Evolutionary conservation across 495 filamentous ascomycete species (phyloP), one percentile per base, ranked within the genome.

Genomic region (Penicillium samsonianum): DNA sequence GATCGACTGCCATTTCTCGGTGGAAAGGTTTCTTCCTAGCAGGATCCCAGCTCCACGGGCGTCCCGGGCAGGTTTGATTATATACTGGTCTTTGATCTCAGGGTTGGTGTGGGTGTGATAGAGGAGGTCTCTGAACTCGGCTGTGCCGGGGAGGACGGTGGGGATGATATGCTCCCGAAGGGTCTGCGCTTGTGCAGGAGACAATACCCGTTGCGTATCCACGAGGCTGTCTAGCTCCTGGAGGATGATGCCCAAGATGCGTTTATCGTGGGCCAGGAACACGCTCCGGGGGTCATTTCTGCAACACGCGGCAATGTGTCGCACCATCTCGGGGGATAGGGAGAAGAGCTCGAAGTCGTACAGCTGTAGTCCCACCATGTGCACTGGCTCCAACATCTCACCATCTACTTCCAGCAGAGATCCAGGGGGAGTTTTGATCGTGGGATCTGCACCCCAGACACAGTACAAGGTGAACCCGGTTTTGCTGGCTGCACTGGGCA

Each of bases 241-340:
- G 11, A 30, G 57, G 1, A 77, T 47, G 19, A 77, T 68, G 6
- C 72, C 70, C 4, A 77, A 59, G 45, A 77, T 71, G 0, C 74
- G 66, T 38, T 77, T 77, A 50, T 75, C 74, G 30, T 76, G 74
- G 5, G 68, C 54, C 9, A 77, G 55, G 17, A 71, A 63, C 16
- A 76, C 65, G 6, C 61, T 75, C 12, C 72, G 60, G 12, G 73
- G 55, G 42, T 77, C 69, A 41, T 77, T 77, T 37, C 60, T 57
- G 53, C 74, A 72, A 17, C 59, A 30, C 20, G 52, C 48, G 14
- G 62, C 58, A 3, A 75, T 17, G 8, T 71, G 57, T 6, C 61
- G 64, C 17, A 70, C 59, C 26, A 72, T 46, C 12, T 71, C 67
- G 3, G 53, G 55, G 2, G 42, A 17, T 9, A 77, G 48, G n/a